A percentile compares a stretch with the other conserved stretches of the same genome.
Evolutionary conservation across 169 alveolate species (phyloP).

Genomic region (Eimeria maxima): DNA sequence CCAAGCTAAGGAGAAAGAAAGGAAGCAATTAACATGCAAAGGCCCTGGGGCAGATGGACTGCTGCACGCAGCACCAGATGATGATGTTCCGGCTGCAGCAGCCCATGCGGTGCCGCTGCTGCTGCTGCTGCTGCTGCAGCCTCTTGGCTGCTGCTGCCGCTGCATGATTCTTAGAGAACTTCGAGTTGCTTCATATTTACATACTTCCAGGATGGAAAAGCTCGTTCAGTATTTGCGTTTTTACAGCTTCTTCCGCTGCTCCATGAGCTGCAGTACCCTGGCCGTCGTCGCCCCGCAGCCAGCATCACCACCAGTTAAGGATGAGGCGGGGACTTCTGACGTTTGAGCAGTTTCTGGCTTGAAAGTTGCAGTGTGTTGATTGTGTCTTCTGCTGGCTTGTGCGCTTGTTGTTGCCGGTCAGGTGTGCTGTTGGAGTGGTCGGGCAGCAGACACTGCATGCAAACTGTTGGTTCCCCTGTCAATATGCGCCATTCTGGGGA

Average conservation of each 20-base stretch:
- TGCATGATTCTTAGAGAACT: slow-evolving; percentile 32
- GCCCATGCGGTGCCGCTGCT: slow-evolving; percentile 82
- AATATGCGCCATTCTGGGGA: not conserved
- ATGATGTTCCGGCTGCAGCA: slow-evolving; percentile 67
- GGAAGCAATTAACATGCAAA: slow-evolving; percentile 78
- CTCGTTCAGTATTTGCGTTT: not conserved
- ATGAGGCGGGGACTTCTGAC: not conserved
- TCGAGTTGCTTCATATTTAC: not conserved
- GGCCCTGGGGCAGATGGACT: slow-evolving; percentile 74
- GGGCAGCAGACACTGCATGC: slow-evolving; percentile 46
- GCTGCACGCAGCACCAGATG: slow-evolving; percentile 80
- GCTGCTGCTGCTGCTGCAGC: slow-evolving; percentile 67
- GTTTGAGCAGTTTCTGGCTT: slow-evolving; percentile 11
- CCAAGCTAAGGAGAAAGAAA: slow-evolving; percentile 70
- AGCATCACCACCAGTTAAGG: not conserved
- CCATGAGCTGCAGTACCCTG: not conserved
- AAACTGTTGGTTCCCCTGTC: not conserved
- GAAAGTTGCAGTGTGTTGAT: not conserved
- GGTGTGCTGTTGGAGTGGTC: not conserved
- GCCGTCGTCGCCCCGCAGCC: slow-evolving; percentile 56
- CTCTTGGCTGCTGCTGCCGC: slow-evolving; percentile 64
- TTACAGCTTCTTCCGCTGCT: slow-evolving; percentile 4
- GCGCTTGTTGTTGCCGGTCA: not conserved
- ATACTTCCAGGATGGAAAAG: not conserved
- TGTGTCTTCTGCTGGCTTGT: not conserved